phyloP scores from a whole-genome alignment of 208 protist genomes.

The Crithidia bombi region DNA sequence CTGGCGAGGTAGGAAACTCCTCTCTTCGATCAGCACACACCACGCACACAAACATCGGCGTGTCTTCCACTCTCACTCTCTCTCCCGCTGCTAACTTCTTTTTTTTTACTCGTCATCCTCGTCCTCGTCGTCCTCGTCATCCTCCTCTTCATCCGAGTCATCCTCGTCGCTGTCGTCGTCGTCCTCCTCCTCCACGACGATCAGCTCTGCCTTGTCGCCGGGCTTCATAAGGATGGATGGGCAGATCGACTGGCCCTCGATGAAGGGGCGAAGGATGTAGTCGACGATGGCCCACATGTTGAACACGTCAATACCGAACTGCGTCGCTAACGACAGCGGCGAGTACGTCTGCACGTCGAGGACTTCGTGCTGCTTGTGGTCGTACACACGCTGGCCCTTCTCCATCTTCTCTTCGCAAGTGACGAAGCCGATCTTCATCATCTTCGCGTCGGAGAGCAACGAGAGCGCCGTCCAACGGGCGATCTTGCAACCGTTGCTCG shows the following conservation, averaged over 20 bases:
- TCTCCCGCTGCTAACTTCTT: background rate
- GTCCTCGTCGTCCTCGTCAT: conserved; percentile 52
- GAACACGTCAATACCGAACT: conserved; percentile 67
- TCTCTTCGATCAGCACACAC: too few species aligned
- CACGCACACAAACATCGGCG: background rate
- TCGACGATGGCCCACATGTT: conserved; percentile 88
- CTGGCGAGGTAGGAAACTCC: too few species aligned
- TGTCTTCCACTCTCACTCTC: background rate
- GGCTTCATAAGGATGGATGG: conserved; percentile 71
- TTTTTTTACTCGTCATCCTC: conserved; percentile 53
- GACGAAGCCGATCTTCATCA: conserved; percentile 89
- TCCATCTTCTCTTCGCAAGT: conserved; percentile 51
- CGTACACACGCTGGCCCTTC: conserved; percentile 32
- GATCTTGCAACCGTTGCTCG: conserved; percentile 79
- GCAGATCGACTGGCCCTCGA: conserved; percentile 49
- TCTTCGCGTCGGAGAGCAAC: conserved; percentile 60
- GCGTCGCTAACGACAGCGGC: conserved; percentile 52
- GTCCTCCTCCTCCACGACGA: conserved; percentile 56
- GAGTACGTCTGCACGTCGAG: conserved; percentile 65
- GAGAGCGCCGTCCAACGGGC: conserved; percentile 87
- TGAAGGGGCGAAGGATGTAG: conserved; percentile 63
- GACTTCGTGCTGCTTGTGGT: conserved; percentile 63
- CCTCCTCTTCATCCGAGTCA: conserved; percentile 66
- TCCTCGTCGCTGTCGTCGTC: conserved; percentile 82
- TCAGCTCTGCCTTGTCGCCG: conserved; percentile 49